phyloP scores from a whole-genome alignment of 1,284 basidiomycete species.

The Ceraceosorus guamensis region DNA sequence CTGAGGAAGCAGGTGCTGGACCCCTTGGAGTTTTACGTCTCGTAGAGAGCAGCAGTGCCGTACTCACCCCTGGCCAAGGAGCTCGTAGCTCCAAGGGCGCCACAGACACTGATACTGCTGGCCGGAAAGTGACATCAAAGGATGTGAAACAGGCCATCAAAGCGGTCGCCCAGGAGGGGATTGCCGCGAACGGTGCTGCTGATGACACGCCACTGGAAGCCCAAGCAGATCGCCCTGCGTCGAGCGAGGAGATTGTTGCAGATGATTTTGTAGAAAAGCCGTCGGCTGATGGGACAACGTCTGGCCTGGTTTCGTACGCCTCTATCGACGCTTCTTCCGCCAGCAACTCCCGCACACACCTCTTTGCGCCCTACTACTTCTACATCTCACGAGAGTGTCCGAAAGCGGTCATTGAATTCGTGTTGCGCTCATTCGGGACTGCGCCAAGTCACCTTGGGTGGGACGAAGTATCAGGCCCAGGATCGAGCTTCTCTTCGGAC shows the following conservation, averaged over 20 bases:
- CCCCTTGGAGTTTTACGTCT: constrained; percentile 74
- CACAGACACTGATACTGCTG: constrained; percentile 19
- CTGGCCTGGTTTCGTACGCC: constrained; percentile 67
- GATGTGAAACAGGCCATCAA: constrained; percentile 54
- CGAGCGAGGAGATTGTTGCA: constrained; percentile 7
- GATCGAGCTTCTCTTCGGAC: constrained; percentile 65
- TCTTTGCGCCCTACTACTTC: constrained; percentile 84
- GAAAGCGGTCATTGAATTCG: constrained; percentile 86
- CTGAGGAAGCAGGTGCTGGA: constrained; percentile 74
- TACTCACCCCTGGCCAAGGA: neutral
- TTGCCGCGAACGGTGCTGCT: constrained; percentile 20
- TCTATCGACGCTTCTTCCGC: constrained; percentile 50
- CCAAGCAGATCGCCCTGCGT: constrained; percentile 7
- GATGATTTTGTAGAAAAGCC: constrained; percentile 49
- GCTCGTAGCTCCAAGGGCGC: constrained; percentile 13
- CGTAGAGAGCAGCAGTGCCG: constrained; percentile 51
- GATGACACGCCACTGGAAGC: constrained; percentile 6
- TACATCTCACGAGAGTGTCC: constrained; percentile 92
- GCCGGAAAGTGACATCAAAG: constrained; percentile 52
- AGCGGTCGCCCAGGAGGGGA: constrained; percentile 50
- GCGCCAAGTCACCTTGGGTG: constrained; percentile 69
- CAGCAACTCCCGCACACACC: constrained; percentile 26
- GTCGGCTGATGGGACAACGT: constrained; percentile 55
- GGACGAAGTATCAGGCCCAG: constrained; percentile 70
- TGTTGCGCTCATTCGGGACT: constrained; percentile 78